Conservation (phyloP, 2,329 filamentous ascomycete species). For the Clathrospora elynae region DNA sequence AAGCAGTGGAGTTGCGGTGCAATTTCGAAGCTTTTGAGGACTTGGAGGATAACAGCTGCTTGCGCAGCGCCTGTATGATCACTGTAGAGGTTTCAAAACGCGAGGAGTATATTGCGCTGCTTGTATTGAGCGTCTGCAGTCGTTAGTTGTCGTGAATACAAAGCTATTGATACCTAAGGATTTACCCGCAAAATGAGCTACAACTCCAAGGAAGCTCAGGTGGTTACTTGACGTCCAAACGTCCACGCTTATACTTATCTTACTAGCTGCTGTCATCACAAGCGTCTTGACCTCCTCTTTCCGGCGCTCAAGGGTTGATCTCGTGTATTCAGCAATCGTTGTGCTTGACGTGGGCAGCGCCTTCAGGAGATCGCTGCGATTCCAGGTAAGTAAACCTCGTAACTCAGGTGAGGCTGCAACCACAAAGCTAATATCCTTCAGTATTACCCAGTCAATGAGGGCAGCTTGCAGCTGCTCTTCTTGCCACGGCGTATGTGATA, state of each 20-base stretch:
- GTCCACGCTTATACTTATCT: conserved; percentile 6
- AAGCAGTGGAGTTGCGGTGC: conserved; percentile 7
- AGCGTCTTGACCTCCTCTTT: conserved; percentile 4
- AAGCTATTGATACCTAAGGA: neutral
- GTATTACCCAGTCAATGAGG: neutral
- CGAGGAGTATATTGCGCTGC: conserved; percentile 4
- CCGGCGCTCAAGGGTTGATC: neutral
- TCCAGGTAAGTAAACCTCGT: neutral
- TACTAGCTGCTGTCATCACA: neutral
- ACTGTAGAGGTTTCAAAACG: conserved; percentile 9
- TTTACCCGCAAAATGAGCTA: conserved; percentile 1
- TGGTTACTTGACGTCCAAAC: conserved; percentile 8
- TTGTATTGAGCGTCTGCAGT: conserved; percentile 1
- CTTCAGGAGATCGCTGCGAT: neutral
- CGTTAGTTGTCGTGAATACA: neutral
- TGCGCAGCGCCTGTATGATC: conserved; percentile 6
- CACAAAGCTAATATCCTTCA: neutral
- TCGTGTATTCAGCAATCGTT: conserved; percentile 2
- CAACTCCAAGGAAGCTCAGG: conserved; percentile 8
- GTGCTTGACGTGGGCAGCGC: neutral
- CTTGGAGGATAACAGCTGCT: conserved; percentile 1
- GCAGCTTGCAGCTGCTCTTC: neutral
- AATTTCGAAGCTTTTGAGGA: conserved; percentile 6
- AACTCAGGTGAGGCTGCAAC: neutral
- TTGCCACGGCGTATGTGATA: neutral